Evolutionary conservation across 768 basidiomycete genomes (phyloP), one percentile per base, ranked within the genome.

Genomic region (Ramaria sp.): DNA sequence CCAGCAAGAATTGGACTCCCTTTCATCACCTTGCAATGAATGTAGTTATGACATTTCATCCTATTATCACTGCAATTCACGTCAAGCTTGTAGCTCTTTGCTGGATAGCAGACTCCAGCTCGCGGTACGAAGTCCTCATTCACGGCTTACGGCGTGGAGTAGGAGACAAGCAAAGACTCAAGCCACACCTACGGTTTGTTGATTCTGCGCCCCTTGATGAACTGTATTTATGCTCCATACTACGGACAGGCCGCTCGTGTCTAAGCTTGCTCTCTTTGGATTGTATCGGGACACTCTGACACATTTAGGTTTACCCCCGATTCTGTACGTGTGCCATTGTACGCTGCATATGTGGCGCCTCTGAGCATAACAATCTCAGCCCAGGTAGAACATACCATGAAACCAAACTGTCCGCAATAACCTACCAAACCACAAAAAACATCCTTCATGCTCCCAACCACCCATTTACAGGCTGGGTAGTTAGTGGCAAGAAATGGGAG

Each of bases 81-180:
- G 56, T 48, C 18, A 41, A 1, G 27, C 25, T 28, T 50, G 27
- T 63, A 89, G 88, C 86, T 0, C 65, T 91, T 9, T 86, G 78
- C 52, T 93, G 83, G 82, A 68, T 79, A 2, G 76, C 81, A 13
- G 79, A 79, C 47, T 70, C 73, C 0, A 52, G 61, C 1, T 58
- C 61, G n/a, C 57, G 69, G 5, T 64, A 68, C 27, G 87, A 94
- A 63, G 74, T 88, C 20, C 62, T 91, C 44, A 86, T 87, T 59
- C 88, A 87, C 57, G 89, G 90, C 2, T 69, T 82, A n/a, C 83
- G 78, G 61, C 81, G 89, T 43, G 89, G 89, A 1, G 79, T 86
- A 1, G 70, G 85, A 10, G 78, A 83, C 0, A 89, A 86, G 62
- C 78, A 87, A 61, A 74, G 84, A 24, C 71, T 77, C 58, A 74